A percentile compares a stretch with the other conserved stretches of the same genome.
Evolutionary conservation across 2,329 filamentous ascomycete species (phyloP).

Genomic region (Ustilaginoidea virens): DNA sequence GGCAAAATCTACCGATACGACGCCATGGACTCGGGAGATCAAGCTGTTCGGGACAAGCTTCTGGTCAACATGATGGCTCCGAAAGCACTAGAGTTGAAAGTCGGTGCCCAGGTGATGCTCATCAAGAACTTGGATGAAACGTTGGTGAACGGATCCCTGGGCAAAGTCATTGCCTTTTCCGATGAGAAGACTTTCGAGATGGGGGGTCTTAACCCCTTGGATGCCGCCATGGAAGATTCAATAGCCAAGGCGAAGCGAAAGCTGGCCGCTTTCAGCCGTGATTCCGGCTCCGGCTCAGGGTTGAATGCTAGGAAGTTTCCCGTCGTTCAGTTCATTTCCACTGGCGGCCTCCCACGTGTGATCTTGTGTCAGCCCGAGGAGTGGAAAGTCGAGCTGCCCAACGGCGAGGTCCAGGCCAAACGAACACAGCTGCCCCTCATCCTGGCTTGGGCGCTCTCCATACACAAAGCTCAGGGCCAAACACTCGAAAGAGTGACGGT

Average conservation of each 20-base stretch:
- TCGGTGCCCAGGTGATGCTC: slow-evolving; percentile 95
- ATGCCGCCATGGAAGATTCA: slow-evolving; percentile 23
- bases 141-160: slow-evolving; percentile 86
- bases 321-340: slow-evolving; percentile 67
- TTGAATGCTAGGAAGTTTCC: slow-evolving; percentile 51
- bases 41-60: slow-evolving; percentile 55
- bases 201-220: slow-evolving; percentile 25
- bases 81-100: slow-evolving; percentile 62
- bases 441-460: slow-evolving; percentile 89
- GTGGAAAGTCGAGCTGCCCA: slow-evolving; percentile 97
- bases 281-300: slow-evolving; percentile 24
- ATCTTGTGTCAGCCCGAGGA: slow-evolving; percentile 75
- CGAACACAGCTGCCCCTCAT: slow-evolving; percentile 76
- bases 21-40: slow-evolving; percentile 65
- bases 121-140: slow-evolving; percentile 97
- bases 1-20: slow-evolving; percentile 54
- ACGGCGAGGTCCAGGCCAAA: slow-evolving; percentile 81
- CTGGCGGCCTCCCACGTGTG: slow-evolving; percentile 46
- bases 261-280: slow-evolving; percentile 33
- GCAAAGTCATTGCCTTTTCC: slow-evolving; percentile 47
- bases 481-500: slow-evolving; percentile 90
- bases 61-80: slow-evolving; percentile 90
- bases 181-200: slow-evolving; percentile 24
- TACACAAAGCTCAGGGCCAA: slow-evolving; percentile 95
- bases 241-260: slow-evolving; percentile 38